A percentile compares a stretch with the other conserved stretches of the same genome.
Evolutionary conservation across 805 yeast species (phyloP).

Genomic region (Pichia cephalocereana): DNA sequence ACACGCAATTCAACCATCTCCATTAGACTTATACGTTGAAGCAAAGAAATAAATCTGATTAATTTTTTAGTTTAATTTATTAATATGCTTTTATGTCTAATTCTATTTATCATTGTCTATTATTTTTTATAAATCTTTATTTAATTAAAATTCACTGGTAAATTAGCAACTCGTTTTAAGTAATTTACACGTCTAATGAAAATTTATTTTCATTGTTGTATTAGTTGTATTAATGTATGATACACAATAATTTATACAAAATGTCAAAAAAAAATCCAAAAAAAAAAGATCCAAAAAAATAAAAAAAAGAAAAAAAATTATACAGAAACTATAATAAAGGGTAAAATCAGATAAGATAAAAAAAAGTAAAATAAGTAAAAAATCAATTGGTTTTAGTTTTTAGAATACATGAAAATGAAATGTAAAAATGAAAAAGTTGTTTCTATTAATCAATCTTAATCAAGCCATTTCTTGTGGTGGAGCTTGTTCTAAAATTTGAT

Average conservation of each 20-base stretch:
- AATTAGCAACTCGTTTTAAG: too few relatives aligned
- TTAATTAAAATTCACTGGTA: not conserved
- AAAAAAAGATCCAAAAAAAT: not conserved
- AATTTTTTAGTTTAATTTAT: not conserved
- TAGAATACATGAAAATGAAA: too few relatives aligned
- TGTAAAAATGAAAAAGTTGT: too few relatives aligned
- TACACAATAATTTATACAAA: not conserved
- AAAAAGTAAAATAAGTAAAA: not conserved
- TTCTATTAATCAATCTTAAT: not conserved
- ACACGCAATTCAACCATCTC: constrained; percentile 77
- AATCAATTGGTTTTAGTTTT: too few relatives aligned
- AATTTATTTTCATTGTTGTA: not conserved
- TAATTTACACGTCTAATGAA: too few relatives aligned
- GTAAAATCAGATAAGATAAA: not conserved
- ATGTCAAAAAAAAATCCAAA: constrained; percentile 1
- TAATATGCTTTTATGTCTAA: too few relatives aligned
- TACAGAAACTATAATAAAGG: not conserved
- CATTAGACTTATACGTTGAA: constrained; percentile 90
- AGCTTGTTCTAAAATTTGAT: constrained; percentile 62
- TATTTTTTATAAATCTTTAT: not conserved
- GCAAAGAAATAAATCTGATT: constrained; percentile 55
- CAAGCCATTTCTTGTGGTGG: constrained; percentile 33
- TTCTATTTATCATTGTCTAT: too few relatives aligned
- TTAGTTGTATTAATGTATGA: not conserved
- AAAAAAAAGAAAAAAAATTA: constrained; percentile 4